Evolutionary conservation across 352 stramenopile genomes (phyloP), one percentile per base, ranked within the genome.

Genomic region (Pythium aristosporum): DNA sequence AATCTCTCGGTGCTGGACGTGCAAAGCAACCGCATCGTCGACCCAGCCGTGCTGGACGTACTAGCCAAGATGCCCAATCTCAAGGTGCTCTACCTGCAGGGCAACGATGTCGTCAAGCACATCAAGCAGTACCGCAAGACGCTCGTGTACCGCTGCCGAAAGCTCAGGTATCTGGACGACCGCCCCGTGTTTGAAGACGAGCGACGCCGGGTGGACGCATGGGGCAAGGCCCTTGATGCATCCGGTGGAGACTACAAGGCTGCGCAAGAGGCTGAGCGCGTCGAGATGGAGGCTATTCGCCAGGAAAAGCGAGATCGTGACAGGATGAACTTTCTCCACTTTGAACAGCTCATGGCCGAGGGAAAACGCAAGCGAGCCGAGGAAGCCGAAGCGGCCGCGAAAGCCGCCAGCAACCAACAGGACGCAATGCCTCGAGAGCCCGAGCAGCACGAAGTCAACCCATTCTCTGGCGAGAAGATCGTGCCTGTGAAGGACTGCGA

Each of bases 121-220:
- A 85, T 94, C 67, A 91, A 91, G 52, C 83, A 94, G 63, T 94
- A 93, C 57, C 84, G 85, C 41, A 94, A 94, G 58, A 92, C 82
- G 43, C 46, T 94, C 25, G 66, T 92, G 48, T 91, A 87, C 36
- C 79, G 79, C 34, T 94, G 84, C 42, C 80, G 79, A 16, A 77
- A 88, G 43, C 80, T 93, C 53, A 88, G 87, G 63, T 94, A 94
- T 58, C 64, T 94, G 56, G 86, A 93, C 61, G 76, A 94, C 51
- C 74, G 88, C 15, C 87, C 89, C 1, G 88, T 96, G 4, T 96
- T 96, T 57, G 78, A 88, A 2, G 88, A 96, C 28, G 89, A 96
- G 63, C 75, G 89, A 2, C 71, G 86, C 4, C 87, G 96, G 21
- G 91, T 94, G 39, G 84, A 92, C 3, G 86, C 81, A 3, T 92